Evolutionary conservation across 257 asterid species (phyloP).

Genomic region (Echium plantagineum): DNA sequence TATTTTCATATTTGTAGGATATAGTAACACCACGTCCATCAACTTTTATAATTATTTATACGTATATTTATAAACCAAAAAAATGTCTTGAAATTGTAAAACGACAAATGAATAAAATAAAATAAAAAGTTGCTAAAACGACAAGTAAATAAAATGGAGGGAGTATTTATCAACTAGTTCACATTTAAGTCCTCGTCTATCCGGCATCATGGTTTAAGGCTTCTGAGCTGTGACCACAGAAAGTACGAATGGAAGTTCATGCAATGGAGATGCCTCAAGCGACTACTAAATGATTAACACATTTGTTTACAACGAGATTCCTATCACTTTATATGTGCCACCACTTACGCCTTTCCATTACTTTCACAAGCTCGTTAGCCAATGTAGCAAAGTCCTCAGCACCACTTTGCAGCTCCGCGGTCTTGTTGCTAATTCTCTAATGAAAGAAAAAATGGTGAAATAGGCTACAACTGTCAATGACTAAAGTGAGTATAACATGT

Average conservation of each 20-base stretch:
- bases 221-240: neutral
- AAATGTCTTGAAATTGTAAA: too few species aligned
- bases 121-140: too few species aligned
- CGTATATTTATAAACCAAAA: too few species aligned
- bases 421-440: constrained; percentile 60
- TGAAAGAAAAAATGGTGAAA: constrained; percentile 2
- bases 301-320: constrained; percentile 1
- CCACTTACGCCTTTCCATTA: constrained; percentile 88
- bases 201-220: neutral
- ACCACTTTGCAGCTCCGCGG: constrained; percentile 66
- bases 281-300: neutral
- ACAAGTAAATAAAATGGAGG: too few species aligned
- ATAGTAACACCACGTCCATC: too few species aligned
- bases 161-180: too few species aligned
- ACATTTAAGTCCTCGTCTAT: neutral
- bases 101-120: too few species aligned
- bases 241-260: neutral
- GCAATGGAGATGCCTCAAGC: neutral
- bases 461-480: neutral
- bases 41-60: too few species aligned
- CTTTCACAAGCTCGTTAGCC: constrained; percentile 83
- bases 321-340: constrained; percentile 44
- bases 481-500: neutral
- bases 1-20: too few species aligned
- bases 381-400: constrained; percentile 87